Evolutionary conservation across 2,329 filamentous ascomycete species (phyloP).

Genomic region (Diaporthe sp.): DNA sequence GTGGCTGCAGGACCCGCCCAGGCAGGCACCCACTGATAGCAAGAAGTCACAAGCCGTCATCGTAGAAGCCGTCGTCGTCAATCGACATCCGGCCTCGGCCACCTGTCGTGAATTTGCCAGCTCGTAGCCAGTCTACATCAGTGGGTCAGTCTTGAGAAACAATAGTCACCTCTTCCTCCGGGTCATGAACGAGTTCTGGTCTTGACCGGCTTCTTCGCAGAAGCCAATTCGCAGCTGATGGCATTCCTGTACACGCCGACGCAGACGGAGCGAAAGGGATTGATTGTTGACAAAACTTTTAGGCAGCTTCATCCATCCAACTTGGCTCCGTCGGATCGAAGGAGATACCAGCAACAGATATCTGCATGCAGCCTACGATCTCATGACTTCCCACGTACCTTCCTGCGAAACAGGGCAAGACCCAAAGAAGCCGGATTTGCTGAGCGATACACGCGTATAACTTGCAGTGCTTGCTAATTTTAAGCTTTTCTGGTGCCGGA

Average conservation of each 20-base stretch:
- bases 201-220: background rate
- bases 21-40: background rate
- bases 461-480: background rate
- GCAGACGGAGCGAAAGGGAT: background rate
- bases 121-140: background rate
- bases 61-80: background rate
- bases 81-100: background rate
- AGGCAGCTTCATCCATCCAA: background rate
- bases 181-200: background rate
- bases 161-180: background rate
- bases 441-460: background rate
- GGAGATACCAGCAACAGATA: background rate
- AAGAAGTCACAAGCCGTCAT: background rate
- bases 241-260: background rate
- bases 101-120: background rate
- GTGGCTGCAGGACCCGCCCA: conserved; percentile 1
- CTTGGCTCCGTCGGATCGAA: background rate
- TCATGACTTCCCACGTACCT: background rate
- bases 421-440: background rate
- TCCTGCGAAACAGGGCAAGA: background rate
- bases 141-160: background rate
- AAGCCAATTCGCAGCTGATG: background rate
- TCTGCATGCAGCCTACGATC: background rate
- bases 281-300: background rate
- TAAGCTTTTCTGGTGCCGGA: background rate